A percentile compares a stretch with the other conserved stretches of the same genome.
phyloP scores from a whole-genome alignment of 169 alveolate species.

The Plasmodium gaboni region DNA sequence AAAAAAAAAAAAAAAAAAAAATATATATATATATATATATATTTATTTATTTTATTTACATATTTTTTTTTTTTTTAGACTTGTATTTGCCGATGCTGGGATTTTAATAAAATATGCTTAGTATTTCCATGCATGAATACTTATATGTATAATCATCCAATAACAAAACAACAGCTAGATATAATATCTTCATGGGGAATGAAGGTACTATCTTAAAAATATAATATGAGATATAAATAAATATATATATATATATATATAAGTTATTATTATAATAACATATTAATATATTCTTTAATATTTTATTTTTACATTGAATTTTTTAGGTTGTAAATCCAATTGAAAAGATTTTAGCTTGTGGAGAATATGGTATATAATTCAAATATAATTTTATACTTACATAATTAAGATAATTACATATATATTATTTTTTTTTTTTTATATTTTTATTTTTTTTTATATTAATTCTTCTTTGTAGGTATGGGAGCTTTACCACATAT shows the following conservation, averaged over 20 bases:
- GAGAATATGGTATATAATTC: slow-evolving; percentile 84
- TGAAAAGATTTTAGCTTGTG: slow-evolving; percentile 88
- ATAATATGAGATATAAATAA: neutral
- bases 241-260: neutral
- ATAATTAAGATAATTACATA: neutral
- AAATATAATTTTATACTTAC: neutral
- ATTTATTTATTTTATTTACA: neutral
- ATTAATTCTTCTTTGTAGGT: slow-evolving; percentile 4
- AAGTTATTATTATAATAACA: neutral
- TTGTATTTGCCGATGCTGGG: slow-evolving; percentile 94
- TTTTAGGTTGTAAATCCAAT: slow-evolving; percentile 80
- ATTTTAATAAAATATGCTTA: slow-evolving; percentile 87
- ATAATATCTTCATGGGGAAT: slow-evolving; percentile 82
- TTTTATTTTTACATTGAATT: neutral
- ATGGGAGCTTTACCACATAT: slow-evolving; percentile 31
- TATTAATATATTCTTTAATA: neutral
- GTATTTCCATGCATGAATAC: slow-evolving; percentile 97
- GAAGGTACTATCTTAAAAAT: slow-evolving; percentile 30
- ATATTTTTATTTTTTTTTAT: neutral
- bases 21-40: neutral
- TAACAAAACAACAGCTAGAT: slow-evolving; percentile 88
- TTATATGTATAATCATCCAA: slow-evolving; percentile 93
- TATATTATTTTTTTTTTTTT: neutral
- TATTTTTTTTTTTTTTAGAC: slow-evolving; percentile 81
- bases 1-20: neutral